Evolutionary conservation across 805 yeast genomes (phyloP), one percentile per base, ranked within the genome.

Genomic region (Wickerhamomyces chambardii): DNA sequence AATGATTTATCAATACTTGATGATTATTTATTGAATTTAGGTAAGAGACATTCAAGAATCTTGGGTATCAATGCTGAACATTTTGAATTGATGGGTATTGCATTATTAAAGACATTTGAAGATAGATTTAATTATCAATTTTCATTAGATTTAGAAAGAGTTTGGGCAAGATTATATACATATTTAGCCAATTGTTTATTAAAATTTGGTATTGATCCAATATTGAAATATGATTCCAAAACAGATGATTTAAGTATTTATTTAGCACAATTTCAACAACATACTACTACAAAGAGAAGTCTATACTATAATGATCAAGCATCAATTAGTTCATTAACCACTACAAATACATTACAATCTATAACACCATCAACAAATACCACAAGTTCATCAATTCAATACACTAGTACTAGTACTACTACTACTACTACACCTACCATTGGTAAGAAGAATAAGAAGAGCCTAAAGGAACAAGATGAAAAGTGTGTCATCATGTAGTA

Each of bases 1-100:
- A 87, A 81, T 36, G 67, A 77, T 43, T 61, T 84, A 35, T 50
- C 66, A 3, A 55, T 58, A 6, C 58, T 84, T 45, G 78, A 80
- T 46, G 79, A 68, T 18, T 78, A 77, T 37, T 58, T 85, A 33
- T 61, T 61, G 30, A 70, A 72, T 32, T 57, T 84, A 44, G 94
- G 89, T 2, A 82, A 81, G 50, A 63, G 84, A 34, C 95, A 85
- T 54, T 63, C 85, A 3, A 61, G 95, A 44, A 77, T 84, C 34
- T 60, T 84, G 41, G 85, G 84, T 14, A 79, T 83, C 28, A 86
- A 80, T 40, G 69, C 83, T 0, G 66, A 68, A 3, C 78, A 75
- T 50, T 82, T 77, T 45, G 78, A 78, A 51, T 54, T 77, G 27
- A 76, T 82, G 86, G 90, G 90, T 2, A 71, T 71, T 36, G 86